Base-by-base conservation (phyloP, 257 asterid genomes). In the Lycium ferocissimum region DNA sequence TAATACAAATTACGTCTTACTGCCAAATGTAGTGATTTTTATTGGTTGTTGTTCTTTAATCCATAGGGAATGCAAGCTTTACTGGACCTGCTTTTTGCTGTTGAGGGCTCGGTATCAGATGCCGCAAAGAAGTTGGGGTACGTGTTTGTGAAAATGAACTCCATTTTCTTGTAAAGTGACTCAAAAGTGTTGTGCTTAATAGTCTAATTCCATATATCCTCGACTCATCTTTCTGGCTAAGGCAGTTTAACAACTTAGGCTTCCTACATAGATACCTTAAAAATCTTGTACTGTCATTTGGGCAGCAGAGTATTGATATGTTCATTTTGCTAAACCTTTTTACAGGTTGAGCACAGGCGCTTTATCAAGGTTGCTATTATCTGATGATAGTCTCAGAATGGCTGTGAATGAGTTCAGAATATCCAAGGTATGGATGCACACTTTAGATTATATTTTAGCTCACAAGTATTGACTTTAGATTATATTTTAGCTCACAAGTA, bases 11-110 rank as follows among this genome's bases (percentile, higher is more conserved):
- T 83, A 72, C 75, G 26, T 80, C 54, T 76, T 70, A 57, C 81
- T 83, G 38, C 33, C 65, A 61, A 22, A 26, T 11, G 54, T 57
- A 71, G 51, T 82, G 84, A 76, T 73, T 49, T 51, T 76, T 26
- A 38, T 54, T 78, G 82, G 49, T 2, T 59, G 22, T 35, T 38
- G 33, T 78, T 66, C 33, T 17, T 62, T 59, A n/a, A 81, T 88
- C 71, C 67, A 56, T 91, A 94, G 99, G 99, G 99, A 86, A 92
- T 94, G 98, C 99, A 96, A 91, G 98, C 98, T 86, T 88, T 96
- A 88, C 91, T 96, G 35, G 99, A 96, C 91, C 91, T 96, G 84
- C 86, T 94, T 71, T 90, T 92, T 92, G 98, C 94, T 20, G 93
- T 91, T 22, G 93, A 89, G 82, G 99, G 99, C 63, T 94, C 98